Percentiles rank a stretch among this genome's conserved stretches.
Conservation (phyloP, 2,329 filamentous ascomycete species). For the Capronia epimyces region DNA sequence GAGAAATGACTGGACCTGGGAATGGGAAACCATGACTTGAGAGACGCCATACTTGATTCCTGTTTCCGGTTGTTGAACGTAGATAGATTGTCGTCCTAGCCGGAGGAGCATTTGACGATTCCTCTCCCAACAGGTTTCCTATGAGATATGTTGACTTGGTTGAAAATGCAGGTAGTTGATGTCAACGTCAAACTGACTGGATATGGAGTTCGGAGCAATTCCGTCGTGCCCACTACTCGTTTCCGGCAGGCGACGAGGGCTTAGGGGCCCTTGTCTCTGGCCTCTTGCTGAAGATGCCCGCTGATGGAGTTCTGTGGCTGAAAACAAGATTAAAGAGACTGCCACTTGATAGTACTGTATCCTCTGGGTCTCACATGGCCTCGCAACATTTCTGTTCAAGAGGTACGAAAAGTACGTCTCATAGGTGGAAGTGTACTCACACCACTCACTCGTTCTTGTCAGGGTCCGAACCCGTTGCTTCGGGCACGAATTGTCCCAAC, state of each 20-base stretch:
- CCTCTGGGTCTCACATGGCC: no score
- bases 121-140: constrained; percentile 1
- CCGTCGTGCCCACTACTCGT: constrained; percentile 3
- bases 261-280: background rate
- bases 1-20: constrained; percentile 63
- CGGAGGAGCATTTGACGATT: background rate
- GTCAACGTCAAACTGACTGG: background rate
- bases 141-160: background rate
- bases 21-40: constrained; percentile 56
- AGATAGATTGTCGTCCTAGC: background rate
- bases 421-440: no score
- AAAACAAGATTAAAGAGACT: no score
- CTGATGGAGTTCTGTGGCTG: background rate
- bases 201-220: constrained; percentile 9
- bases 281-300: no score
- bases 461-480: no score
- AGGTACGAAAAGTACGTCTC: no score
- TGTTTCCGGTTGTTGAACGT: background rate
- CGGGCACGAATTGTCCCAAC: no score
- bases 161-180: no score
- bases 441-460: no score
- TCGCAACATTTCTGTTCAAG: no score
- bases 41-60: constrained; percentile 29
- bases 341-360: no score
- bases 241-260: background rate